Evolutionary conservation across 2,329 filamentous ascomycete species (phyloP).

Genomic region (Metarhizium humberi): DNA sequence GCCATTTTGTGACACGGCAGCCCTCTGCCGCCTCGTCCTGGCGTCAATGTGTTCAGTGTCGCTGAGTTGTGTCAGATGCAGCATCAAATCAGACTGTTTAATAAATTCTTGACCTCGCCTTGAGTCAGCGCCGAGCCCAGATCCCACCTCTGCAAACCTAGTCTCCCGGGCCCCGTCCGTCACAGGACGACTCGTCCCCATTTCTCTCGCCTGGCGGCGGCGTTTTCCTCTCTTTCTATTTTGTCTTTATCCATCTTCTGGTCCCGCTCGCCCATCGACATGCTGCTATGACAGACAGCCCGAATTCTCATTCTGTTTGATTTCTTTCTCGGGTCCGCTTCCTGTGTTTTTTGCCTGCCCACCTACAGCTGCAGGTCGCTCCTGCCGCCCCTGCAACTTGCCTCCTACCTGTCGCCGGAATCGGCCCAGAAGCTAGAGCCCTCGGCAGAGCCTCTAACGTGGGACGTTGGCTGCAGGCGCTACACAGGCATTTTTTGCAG

Average conservation of each 20-base stretch:
- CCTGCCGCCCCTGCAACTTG: background rate
- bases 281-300: background rate
- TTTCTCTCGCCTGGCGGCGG: too few relatives aligned
- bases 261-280: background rate
- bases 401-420: conserved; percentile 3
- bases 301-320: background rate
- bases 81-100: background rate
- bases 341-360: background rate
- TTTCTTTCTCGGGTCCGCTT: background rate
- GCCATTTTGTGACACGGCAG: too few relatives aligned
- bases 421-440: conserved; percentile 2
- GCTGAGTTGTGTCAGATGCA: too few relatives aligned
- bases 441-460: conserved; percentile 9
- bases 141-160: background rate
- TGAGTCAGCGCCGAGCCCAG: background rate
- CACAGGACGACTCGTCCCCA: too few relatives aligned
- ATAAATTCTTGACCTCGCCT: background rate
- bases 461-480: conserved; percentile 7
- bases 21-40: too few relatives aligned
- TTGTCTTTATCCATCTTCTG: background rate
- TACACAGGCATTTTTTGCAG: background rate
- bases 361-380: background rate
- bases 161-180: background rate
- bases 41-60: too few relatives aligned
- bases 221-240: too few relatives aligned